phyloP scores from a whole-genome alignment of 352 stramenopile genomes.

The Phytopythium kandeliae region DNA sequence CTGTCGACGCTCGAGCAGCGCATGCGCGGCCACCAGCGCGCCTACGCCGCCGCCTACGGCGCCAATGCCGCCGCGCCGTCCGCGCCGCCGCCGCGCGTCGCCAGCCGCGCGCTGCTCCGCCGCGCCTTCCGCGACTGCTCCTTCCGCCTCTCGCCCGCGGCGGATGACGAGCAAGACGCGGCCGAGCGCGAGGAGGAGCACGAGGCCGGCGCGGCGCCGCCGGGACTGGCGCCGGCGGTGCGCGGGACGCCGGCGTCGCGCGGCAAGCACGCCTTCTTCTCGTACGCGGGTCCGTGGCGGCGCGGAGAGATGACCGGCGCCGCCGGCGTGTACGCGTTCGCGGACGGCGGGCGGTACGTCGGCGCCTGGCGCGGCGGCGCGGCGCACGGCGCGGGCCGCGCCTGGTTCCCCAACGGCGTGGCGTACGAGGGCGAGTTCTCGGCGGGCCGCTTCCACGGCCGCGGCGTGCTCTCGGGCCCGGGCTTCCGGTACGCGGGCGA shows the following conservation, averaged over 20 bases:
- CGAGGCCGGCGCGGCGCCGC: slow-evolving; percentile 22
- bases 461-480: slow-evolving; percentile 32
- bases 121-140: slow-evolving; percentile 67
- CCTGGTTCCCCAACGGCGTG: slow-evolving; percentile 63
- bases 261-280: slow-evolving; percentile 59
- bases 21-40: slow-evolving; percentile 47
- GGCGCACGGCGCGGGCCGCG: slow-evolving; percentile 35
- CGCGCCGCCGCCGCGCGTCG: slow-evolving; percentile 29
- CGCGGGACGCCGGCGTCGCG: slow-evolving; percentile 56
- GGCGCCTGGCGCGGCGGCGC: slow-evolving; percentile 41
- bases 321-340: slow-evolving; percentile 65
- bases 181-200: slow-evolving; percentile 35
- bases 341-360: slow-evolving; percentile 61
- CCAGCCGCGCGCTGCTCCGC: slow-evolving; percentile 53
- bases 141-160: slow-evolving; percentile 38
- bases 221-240: slow-evolving; percentile 54
- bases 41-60: slow-evolving; percentile 25
- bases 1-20: slow-evolving; percentile 57
- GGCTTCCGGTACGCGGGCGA: slow-evolving; percentile 58
- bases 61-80: not conserved
- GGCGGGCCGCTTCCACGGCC: slow-evolving; percentile 55
- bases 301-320: slow-evolving; percentile 56
- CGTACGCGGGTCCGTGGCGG: slow-evolving; percentile 67
- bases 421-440: slow-evolving; percentile 60
- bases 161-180: slow-evolving; percentile 30